A percentile compares a stretch with the other conserved stretches of the same genome.
These are phyloP conservation scores for Cymbidium sinense DNA, from an alignment of 106 monocot genomes.

Conservation along the genomic window DNA sequence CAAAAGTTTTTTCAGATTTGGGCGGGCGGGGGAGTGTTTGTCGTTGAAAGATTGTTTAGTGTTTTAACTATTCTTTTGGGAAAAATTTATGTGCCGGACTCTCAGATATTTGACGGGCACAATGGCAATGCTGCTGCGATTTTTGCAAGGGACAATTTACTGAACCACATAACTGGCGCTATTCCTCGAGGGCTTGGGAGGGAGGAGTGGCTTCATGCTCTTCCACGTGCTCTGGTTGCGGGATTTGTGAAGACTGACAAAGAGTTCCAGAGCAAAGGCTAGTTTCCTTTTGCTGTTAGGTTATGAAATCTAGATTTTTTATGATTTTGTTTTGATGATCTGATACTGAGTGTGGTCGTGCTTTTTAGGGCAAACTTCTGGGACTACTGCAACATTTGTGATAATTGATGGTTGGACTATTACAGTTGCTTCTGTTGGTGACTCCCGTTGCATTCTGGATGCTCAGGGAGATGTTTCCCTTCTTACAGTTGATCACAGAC, in stretches of 20 bases:
- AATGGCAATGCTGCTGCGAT: conserved; percentile 64
- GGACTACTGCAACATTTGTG: conserved; percentile 88
- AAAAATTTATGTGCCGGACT: background rate
- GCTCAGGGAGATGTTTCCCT: conserved; percentile 54
- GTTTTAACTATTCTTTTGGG: background rate
- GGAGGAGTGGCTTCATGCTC: conserved; percentile 68
- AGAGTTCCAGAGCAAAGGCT: conserved; percentile 40
- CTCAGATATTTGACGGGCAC: conserved; percentile 69
- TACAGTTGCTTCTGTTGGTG: conserved; percentile 91
- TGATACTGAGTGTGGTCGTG: background rate
- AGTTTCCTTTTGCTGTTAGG: background rate
- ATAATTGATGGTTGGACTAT: conserved; percentile 91
- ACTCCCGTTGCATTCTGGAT: conserved; percentile 91
- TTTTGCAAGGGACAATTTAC: conserved; percentile 45
- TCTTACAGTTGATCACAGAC: conserved; percentile 83
- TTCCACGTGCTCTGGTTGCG: conserved; percentile 63
- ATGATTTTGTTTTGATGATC: background rate
- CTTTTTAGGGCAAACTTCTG: conserved; percentile 68
- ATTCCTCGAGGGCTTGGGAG: conserved; percentile 41
- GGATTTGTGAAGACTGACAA: conserved; percentile 73
- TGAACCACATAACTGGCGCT: conserved; percentile 46
- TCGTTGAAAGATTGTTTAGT: background rate
- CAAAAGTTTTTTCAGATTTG: background rate
- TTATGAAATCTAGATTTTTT: background rate
- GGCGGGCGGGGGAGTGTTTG: background rate